A percentile compares a stretch with the other conserved stretches of the same genome.
These are phyloP conservation scores for Pseudogymnoascus sp. DNA, from an alignment of 2,329 filamentous ascomycete species.

Conservation along the genomic window DNA sequence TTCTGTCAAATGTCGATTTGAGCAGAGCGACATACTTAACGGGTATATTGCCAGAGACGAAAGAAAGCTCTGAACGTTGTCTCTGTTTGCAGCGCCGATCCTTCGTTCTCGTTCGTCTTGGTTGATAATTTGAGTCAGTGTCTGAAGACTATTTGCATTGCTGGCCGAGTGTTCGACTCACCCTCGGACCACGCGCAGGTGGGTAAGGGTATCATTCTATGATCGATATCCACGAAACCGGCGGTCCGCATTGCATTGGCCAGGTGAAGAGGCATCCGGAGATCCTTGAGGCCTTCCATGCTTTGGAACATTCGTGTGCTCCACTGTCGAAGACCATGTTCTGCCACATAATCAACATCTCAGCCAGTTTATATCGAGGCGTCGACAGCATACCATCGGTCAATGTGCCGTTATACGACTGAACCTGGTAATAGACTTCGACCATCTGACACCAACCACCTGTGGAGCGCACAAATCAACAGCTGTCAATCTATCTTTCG, in stretches of 20 bases:
- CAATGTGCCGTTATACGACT: slow-evolving; percentile 76
- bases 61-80: slow-evolving; percentile 46
- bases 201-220: slow-evolving; percentile 55
- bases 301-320: slow-evolving; percentile 55
- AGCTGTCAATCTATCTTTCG: neutral
- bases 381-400: slow-evolving; percentile 42
- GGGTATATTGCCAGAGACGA: slow-evolving; percentile 49
- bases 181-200: slow-evolving; percentile 62
- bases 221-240: slow-evolving; percentile 61
- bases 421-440: slow-evolving; percentile 78
- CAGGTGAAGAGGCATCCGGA: slow-evolving; percentile 53
- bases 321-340: slow-evolving; percentile 59
- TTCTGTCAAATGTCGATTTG: slow-evolving; percentile 6
- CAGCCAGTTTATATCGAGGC: slow-evolving; percentile 11
- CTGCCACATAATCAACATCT: slow-evolving; percentile 27
- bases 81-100: slow-evolving; percentile 45
- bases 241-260: slow-evolving; percentile 28
- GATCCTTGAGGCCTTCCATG: slow-evolving; percentile 56
- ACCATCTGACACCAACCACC: slow-evolving; percentile 80
- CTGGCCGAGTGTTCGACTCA: slow-evolving; percentile 31
- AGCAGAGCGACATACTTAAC: slow-evolving; percentile 32
- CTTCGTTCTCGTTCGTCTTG: slow-evolving; percentile 42
- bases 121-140: slow-evolving; percentile 2
- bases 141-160: neutral
- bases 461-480: neutral